Percentiles rank a stretch among this genome's conserved stretches.
Evolutionary conservation across 768 basidiomycete genomes (phyloP).

Genomic region (Psilocybe cyanescens): DNA sequence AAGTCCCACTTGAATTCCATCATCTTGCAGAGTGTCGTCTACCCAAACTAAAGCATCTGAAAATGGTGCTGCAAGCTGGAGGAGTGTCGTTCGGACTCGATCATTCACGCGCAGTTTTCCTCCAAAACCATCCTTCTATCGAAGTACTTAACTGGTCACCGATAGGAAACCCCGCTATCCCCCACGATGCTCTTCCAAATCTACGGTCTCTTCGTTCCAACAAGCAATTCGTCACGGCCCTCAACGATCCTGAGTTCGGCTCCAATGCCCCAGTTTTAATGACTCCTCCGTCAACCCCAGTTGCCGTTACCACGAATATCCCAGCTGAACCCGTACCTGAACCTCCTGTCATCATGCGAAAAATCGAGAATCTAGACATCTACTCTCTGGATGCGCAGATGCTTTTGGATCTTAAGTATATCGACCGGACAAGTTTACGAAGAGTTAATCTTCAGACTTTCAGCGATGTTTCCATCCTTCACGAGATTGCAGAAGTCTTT

Average conservation of each 20-base stretch:
- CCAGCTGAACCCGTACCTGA: conserved; percentile 15
- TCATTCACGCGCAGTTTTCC: conserved; percentile 39
- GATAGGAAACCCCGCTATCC: conserved; percentile 34
- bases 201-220: conserved; percentile 41
- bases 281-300: conserved; percentile 27
- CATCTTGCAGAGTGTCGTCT: conserved; percentile 39
- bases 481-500: conserved; percentile 38
- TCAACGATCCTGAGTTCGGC: conserved; percentile 29
- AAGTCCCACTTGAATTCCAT: conserved; percentile 50
- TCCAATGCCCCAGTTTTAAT: conserved; percentile 11
- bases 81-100: conserved; percentile 34
- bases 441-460: conserved; percentile 37
- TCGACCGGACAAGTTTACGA: conserved; percentile 33
- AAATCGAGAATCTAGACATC: conserved; percentile 40
- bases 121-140: conserved; percentile 48
- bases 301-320: conserved; percentile 19
- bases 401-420: conserved; percentile 31
- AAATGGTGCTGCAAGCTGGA: conserved; percentile 45
- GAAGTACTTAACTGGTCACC: conserved; percentile 53
- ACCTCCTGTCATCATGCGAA: conserved; percentile 25
- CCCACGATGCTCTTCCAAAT: conserved; percentile 41
- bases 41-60: conserved; percentile 44
- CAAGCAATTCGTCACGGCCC: conserved; percentile 35
- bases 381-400: conserved; percentile 30
- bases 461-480: conserved; percentile 30